Base-by-base conservation (phyloP, 1,139 yeast species). In the Hemisphaericaspora lyxosophila region DNA sequence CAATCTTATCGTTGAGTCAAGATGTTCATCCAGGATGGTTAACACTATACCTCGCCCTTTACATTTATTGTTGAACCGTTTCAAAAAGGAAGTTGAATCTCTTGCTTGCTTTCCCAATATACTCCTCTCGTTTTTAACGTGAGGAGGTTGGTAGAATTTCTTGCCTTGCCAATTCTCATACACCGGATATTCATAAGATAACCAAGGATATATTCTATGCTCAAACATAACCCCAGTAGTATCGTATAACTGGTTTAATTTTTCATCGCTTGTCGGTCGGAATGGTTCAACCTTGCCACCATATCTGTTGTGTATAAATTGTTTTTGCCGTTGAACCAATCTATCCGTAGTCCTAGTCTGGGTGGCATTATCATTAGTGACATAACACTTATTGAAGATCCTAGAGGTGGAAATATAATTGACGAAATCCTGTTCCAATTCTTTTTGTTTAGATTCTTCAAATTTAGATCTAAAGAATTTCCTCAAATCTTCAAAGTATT, bases 21-120 rank as follows among this genome's bases (percentile, higher is more conserved):
- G 65, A 43, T 73, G 73, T 1, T 47, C 41, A 43, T 73, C 70
- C 13, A 63, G 53, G 26, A 77, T 67, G 5, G 80, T 69, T 14
- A 78, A 48, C 0, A 74, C 81, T 18, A 79, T 63, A 29, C 82
- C 82, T 46, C 57, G 64, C 2, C 78, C 80, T 35, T 59, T 63
- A 25, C 63, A 51, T 4, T 53, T 40, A 17, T 60, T 49, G 43
- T 65, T 71, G 42, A 71, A 63, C 18, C 54, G 49, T 40, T 60
- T 59, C 36, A 73, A 50, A 47, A 71, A 70, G 7, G n/a, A 15
- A 3, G n/a, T 18, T 5, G 12, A 20, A 11, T 14, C 8, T 12
- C 24, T 4, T 31, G 11, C 7, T 19, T 3, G 15, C n/a, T 17
- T 27, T 15, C 7, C 7, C 23, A 5, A 11, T 2, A 4, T n/a